Evolutionary conservation across 1,139 yeast genomes (phyloP).

Genomic region (Candida buenavistaensis): DNA sequence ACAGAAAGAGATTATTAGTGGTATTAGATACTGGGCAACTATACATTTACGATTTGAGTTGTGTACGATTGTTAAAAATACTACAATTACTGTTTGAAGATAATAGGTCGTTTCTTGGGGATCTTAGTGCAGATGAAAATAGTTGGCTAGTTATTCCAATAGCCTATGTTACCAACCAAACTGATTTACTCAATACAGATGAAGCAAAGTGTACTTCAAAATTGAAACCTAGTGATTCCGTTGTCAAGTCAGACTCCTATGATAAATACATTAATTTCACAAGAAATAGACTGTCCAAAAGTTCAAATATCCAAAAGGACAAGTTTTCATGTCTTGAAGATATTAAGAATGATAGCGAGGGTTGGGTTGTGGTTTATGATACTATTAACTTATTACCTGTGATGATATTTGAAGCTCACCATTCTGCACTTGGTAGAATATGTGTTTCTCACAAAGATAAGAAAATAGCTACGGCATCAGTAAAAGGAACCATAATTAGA

Average conservation of each 20-base stretch:
- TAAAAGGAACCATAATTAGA: constrained; percentile 70
- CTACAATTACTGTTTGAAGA: constrained; percentile 45
- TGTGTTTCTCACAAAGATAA: constrained; percentile 52
- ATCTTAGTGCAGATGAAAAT: constrained; percentile 48
- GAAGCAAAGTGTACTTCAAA: constrained; percentile 11
- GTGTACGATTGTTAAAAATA: constrained; percentile 66
- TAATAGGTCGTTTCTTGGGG: constrained; percentile 39
- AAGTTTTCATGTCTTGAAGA: constrained; percentile 24
- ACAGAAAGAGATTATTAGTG: constrained; percentile 64
- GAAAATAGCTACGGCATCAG: constrained; percentile 66
- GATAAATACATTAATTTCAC: constrained; percentile 13
- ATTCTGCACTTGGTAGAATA: constrained; percentile 48
- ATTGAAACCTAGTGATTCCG: constrained; percentile 22
- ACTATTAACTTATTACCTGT: constrained; percentile 55
- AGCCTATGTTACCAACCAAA: constrained; percentile 25
- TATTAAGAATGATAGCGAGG: constrained; percentile 27
- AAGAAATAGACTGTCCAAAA: constrained; percentile 7
- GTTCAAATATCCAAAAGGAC: constrained; percentile 11
- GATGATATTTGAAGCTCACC: constrained; percentile 61
- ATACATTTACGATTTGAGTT: constrained; percentile 70
- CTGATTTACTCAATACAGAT: constrained; percentile 29
- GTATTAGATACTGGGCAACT: constrained; percentile 61
- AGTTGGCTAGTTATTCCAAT: constrained; percentile 47
- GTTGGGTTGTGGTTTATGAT: constrained; percentile 58
- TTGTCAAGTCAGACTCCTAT: constrained; percentile 10